Evolutionary conservation across 176 grass and related monocot genomes (phyloP), one percentile per base, ranked within the genome.

Genomic region (Miscanthus lutarioriparius): DNA sequence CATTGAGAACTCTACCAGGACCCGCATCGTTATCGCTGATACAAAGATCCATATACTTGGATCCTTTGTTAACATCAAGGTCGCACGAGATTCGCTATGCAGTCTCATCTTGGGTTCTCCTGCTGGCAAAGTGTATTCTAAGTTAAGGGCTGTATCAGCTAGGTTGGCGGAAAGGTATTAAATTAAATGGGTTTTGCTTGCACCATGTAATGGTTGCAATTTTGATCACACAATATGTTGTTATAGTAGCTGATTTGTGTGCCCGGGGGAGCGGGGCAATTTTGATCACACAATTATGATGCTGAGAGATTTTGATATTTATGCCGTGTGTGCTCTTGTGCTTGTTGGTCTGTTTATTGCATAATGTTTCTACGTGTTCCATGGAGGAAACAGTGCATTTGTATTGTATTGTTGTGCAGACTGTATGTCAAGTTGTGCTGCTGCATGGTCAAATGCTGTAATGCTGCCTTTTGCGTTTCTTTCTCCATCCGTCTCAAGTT

Each of bases 21-120:
- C 95, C 2, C 90, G 92, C 7, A 97, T 97, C 43, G 95, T 97
- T 8, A 92, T 97, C 6, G 95, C 95, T 8, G 90, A 97, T 78
- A 89, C 90, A 7, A 97, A 94, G 88, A 94, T 97, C 48, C 95
- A 97, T 78, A 97, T 97, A 84, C 86, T 97, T 12, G 95, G 95
- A 20, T 97, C 95, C 41, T 97, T 97, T 53, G 84, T 97, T 56
- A 97, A 98, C 88, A 98, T 98, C 66, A 98, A 98, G 87, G 89
- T 98, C 58, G 96, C 96, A 1, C 69, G 91, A 23, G 96, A 98
- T 85, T 98, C 96, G 16, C 89, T 98, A 14, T 95, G 93, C 83
- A 93, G 93, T 51, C 92, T 98, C 25, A 98, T 98, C 86, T 78
- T 95, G 48, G 96, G 96, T 45, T 95, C 91, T 84, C 91, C 95